These are phyloP conservation scores for Colletotrichum paranaense DNA, from an alignment of 2,329 filamentous ascomycete species.

Conservation along the genomic window DNA sequence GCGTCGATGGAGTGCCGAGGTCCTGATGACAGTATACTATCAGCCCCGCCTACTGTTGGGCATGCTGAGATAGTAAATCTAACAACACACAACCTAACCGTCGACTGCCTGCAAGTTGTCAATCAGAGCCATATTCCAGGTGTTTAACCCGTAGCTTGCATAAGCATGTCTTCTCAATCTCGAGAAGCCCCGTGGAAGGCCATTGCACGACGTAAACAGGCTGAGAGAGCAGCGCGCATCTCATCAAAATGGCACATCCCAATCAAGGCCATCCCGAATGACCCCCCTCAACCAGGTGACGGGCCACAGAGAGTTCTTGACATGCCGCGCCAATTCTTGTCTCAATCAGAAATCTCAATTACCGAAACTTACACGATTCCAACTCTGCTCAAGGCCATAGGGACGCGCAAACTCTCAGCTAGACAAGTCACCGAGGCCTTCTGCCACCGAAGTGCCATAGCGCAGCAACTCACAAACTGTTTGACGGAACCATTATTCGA, in stretches of 20 bases:
- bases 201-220: constrained; percentile 25
- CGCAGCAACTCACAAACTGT: constrained; percentile 68
- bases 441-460: constrained; percentile 46
- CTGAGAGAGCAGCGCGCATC: constrained; percentile 10
- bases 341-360: constrained; percentile 10
- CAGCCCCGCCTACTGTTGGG: too few species aligned
- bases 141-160: too few species aligned
- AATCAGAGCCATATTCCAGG: background rate
- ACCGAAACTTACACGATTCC: constrained; percentile 15
- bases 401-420: background rate
- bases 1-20: background rate
- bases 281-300: constrained; percentile 4
- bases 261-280: background rate
- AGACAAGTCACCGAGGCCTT: constrained; percentile 14
- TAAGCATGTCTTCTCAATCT: background rate
- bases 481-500: constrained; percentile 64
- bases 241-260: constrained; percentile 25
- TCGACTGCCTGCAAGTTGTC: background rate
- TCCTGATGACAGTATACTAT: background rate
- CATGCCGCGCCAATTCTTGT: constrained; percentile 7
- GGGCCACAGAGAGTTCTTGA: constrained; percentile 25
- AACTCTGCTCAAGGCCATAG: constrained; percentile 6
- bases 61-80: background rate
- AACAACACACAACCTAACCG: background rate
- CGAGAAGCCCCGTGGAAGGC: constrained; percentile 17